Base-by-base conservation (phyloP, 2,329 filamentous ascomycete species). In the Catunica adiposa region DNA sequence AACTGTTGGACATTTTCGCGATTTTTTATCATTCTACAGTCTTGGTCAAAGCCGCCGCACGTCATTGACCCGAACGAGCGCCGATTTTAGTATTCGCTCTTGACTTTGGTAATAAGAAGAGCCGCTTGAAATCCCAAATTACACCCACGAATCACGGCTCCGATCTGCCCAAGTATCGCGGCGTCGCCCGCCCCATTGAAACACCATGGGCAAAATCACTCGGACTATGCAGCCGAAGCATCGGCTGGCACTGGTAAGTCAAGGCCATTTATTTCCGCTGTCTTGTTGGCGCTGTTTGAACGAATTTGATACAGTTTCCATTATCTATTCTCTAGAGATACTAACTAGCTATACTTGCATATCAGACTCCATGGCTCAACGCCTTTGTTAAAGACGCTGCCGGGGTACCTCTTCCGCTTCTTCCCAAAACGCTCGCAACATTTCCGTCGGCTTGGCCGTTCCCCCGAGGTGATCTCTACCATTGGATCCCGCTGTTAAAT, bases 401-500 rank as follows among this genome's bases (percentile, higher is more conserved):
- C 61, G 76, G 77, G 57, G 74, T 78, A 61, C 79, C 88, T 51
- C 72, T 96, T 63, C 82, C 84, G 63, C 79, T 86, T 66, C 76
- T 98, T 61, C 86, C 88, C 62, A 72, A 79, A 63, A 79, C 84
- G 62, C 83, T 98, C 61, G 75, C 77, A 63, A 79, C 77, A 56
- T 97, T 97, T 66, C 89, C 90, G 58, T 82, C 83, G 61, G 76
- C 83, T 76, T 98, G 92, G 92, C 89, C 89, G 1, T 94, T 97
- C 65, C 90, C 90, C 40, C 81, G 90, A 67, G 94, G 92, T 59
- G 92, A 98, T 67, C 74, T 97, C 29, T 97, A 97, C 67, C 90
- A 98, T 73, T 98, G 94, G 94, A 96, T 98, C 62, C 83, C 86
- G 26, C 77, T 95, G 23, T 72, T 98, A 59, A 94, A 98, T 68